These are phyloP conservation scores for Lactifluus subvellereus DNA, from an alignment of 768 basidiomycete species.

Conservation along the genomic window DNA sequence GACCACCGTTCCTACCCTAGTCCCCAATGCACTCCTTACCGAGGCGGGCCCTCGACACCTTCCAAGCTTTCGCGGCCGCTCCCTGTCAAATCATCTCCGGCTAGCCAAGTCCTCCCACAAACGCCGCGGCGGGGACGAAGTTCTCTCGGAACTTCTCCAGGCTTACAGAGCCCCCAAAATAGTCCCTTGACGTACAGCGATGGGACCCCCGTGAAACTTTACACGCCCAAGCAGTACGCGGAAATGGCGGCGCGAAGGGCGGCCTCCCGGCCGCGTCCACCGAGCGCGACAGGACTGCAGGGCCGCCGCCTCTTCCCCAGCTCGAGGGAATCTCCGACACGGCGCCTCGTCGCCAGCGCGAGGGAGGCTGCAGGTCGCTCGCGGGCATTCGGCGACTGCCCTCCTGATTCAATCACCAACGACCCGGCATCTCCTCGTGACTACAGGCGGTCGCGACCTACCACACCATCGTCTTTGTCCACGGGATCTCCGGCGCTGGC, in stretches of 20 bases:
- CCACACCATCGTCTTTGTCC: background rate
- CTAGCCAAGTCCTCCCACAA: background rate
- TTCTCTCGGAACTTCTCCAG: background rate
- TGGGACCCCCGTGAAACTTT: background rate
- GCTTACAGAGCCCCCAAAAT: background rate
- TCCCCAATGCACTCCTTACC: background rate
- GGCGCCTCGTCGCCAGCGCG: background rate
- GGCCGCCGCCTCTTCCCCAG: background rate
- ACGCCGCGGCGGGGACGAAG: background rate
- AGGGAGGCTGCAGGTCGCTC: background rate
- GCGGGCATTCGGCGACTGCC: too few relatives aligned
- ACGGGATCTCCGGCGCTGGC: background rate
- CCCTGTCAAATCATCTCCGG: background rate
- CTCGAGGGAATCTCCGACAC: background rate
- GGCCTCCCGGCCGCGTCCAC: background rate
- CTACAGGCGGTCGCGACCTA: background rate
- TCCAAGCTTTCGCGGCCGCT: background rate
- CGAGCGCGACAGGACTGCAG: background rate
- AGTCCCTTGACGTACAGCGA: background rate
- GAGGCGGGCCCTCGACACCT: conserved; percentile 8
- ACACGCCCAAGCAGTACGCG: background rate
- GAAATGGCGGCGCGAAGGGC: background rate
- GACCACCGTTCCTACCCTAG: background rate
- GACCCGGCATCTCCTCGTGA: background rate
- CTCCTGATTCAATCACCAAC: background rate